Base-by-base conservation (phyloP, 495 filamentous ascomycete species). In the Neurospora sp. region DNA sequence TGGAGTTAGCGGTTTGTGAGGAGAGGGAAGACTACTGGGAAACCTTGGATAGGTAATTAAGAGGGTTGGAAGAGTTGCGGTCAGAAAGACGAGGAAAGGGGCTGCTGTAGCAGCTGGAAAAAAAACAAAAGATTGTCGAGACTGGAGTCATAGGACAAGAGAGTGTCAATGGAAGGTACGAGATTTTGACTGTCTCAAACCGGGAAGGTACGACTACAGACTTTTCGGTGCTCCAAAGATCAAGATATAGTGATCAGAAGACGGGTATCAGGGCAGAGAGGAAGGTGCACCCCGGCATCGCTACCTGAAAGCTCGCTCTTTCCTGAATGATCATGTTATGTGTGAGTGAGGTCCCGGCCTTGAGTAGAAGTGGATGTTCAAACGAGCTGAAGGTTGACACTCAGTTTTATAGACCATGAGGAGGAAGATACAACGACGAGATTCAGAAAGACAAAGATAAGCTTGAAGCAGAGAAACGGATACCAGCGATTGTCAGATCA, bases 1-100 rank as follows among this genome's bases (percentile, higher is more conserved):
- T 94, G 39, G 89, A 93, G 73, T 83, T 95, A 45, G 90, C 90
- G 11, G 83, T 90, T n/a, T 86, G 84, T 85, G 75, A 7, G 10
- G 48, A 28, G 5, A 11, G 48, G 11, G 21, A 13, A 39, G 48
- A 62, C 73, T 73, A 74, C 5, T 24, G 24, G 10, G 8, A 8
- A 0, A 11, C 3, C 10, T 9, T 39, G 38, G 7, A 13, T 72
- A 0, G 17, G 2, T 2, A 66, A n/a, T n/a, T n/a, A n/a, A 24
- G 37, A 28, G 38, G 37, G 9, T 42, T 39, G 15, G 7, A 31
- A 17, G 6, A 31, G 10, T 43, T 6, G 28, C 34, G 17, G 39
- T 28, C 2, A 42, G 4, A 2, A 28, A 7, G 40, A 40, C 7
- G 0, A 43, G 2, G 5, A 43, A 7, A 42, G 15, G 15, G 2